Evolutionary conservation across 805 yeast species (phyloP), one percentile per base, ranked within the genome.

Genomic region (Hanseniaspora taiwanica): DNA sequence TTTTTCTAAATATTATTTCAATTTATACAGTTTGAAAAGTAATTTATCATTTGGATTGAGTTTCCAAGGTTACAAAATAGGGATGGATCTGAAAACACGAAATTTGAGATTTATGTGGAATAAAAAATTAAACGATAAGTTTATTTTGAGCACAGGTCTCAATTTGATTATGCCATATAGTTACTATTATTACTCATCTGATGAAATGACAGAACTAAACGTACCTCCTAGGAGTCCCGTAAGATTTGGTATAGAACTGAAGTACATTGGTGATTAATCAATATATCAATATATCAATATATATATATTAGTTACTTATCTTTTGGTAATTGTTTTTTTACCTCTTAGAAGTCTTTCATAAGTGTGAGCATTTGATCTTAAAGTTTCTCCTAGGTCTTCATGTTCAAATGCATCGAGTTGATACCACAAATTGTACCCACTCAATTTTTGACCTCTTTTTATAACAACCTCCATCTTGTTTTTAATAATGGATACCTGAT

Each of bases 1-100:
- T 40, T 75, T 86, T 36, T 81, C 94, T 4, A 72, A 80, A 43
- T 87, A 85, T 53, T 94, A 84, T 52, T 89, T 91, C 59, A 91
- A 91, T 54, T 62, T 85, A 40, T 89, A 83, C 54, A 89, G 97
- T 0, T 87, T 89, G 52, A 81, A 83, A 47, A 81, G 94, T 40
- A 83, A 89, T 54, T 62, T 91, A 37, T 76, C 89, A 0, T 59
- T 91, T 21, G 98, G 98, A 2, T 76, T 37, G 9, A 40, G 38
- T 17, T 42, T 35, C 29, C 38, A 31, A 33, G 31, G 36, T 19
- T 19, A 35, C 21, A 42, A 42, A 27, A 24, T 42, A 2, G 41
- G 40, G 3, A 25, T 33, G 5, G 35, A 42, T 14, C 24, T 42
- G 20, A 35, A 24, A n/a, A 40, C 83, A 50, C 96, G 87, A 50